Percentiles rank a stretch among this genome's conserved stretches.
Evolutionary conservation across 2,329 filamentous ascomycete species (phyloP).

Genomic region (Penicillium sp.): DNA sequence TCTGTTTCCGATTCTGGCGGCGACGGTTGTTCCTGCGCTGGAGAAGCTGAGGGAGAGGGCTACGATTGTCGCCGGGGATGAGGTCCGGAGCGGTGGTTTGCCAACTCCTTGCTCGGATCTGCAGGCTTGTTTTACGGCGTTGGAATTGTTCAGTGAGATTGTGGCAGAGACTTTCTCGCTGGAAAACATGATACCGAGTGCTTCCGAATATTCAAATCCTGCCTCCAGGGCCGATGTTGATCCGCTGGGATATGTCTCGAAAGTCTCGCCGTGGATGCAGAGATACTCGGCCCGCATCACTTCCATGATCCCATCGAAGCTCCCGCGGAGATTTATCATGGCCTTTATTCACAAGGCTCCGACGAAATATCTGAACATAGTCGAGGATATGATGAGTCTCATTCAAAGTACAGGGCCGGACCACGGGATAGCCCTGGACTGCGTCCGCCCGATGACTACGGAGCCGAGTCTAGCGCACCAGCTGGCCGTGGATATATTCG

Average conservation of each 20-base stretch:
- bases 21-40: neutral
- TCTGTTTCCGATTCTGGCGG: neutral
- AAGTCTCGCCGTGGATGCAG: conserved; percentile 2
- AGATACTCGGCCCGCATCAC: conserved; percentile 2
- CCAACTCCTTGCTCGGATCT: neutral
- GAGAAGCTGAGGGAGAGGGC: neutral
- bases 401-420: neutral
- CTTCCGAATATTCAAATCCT: neutral
- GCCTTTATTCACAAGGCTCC: conserved; percentile 5
- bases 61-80: neutral
- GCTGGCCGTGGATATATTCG: conserved; percentile 1
- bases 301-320: neutral
- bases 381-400: neutral
- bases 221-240: neutral
- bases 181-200: neutral
- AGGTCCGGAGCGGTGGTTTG: neutral
- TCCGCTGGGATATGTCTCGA: neutral
- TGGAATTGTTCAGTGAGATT: neutral
- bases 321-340: conserved; percentile 1
- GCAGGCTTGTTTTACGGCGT: neutral
- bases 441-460: neutral
- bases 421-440: neutral
- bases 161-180: neutral
- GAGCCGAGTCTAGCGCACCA: neutral
- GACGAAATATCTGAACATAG: neutral